A percentile compares a stretch with the other conserved stretches of the same genome.
Conservation (phyloP, 208 protist species). For the Balamuthia mandrillaris region DNA sequence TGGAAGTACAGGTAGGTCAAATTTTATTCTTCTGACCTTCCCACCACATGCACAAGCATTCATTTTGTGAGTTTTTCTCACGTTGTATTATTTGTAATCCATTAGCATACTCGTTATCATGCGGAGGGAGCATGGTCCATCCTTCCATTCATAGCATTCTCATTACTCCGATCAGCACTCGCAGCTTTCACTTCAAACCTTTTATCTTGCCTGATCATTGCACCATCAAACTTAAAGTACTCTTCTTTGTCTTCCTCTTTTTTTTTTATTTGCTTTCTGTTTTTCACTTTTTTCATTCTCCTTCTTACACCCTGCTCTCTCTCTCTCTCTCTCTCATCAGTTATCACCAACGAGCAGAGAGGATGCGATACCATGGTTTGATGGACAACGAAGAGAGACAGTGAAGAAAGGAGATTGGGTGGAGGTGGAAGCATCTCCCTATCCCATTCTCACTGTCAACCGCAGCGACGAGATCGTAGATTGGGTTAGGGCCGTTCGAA, state of each 20-base stretch:
- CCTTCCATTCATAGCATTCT: not conserved
- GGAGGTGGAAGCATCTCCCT: not conserved
- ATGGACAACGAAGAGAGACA: not conserved
- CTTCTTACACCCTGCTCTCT: not conserved
- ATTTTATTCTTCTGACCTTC: too few species aligned
- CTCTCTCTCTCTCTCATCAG: not conserved
- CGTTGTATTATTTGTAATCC: too few species aligned
- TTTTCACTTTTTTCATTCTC: not conserved
- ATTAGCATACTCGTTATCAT: not conserved
- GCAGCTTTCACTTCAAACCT: not conserved
- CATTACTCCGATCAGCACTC: not conserved
- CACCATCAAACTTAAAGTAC: not conserved
- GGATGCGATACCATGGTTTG: not conserved
- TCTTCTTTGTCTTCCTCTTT: not conserved
- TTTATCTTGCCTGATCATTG: not conserved
- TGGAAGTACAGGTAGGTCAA: not conserved
- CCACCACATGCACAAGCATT: too few species aligned
- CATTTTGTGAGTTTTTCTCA: too few species aligned
- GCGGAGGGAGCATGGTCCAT: not conserved
- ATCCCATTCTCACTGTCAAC: slow-evolving; percentile 7
- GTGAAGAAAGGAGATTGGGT: not conserved
- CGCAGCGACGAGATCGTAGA: not conserved
- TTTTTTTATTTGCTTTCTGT: not conserved
- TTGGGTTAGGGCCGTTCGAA: not conserved
- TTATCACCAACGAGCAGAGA: not conserved